Percentiles rank a stretch among this genome's conserved stretches.
These are phyloP conservation scores for Phascolomyces articulosus DNA, from an alignment of 371 early-diverging fungal genomes.

Conservation along the genomic window DNA sequence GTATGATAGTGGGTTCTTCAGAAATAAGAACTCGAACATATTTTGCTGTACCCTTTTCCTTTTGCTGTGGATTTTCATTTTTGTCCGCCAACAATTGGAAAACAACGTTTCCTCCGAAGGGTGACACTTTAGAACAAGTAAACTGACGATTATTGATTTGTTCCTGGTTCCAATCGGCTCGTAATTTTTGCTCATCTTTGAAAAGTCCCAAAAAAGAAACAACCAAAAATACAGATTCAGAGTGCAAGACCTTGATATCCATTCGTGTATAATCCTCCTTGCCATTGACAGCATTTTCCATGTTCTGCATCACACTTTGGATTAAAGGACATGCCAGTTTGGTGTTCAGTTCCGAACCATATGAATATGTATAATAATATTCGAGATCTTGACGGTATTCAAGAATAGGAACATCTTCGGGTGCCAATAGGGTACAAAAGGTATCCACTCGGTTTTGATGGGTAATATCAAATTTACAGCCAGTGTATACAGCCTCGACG, in stretches of 20 bases:
- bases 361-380: slow-evolving; percentile 37
- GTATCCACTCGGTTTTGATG: slow-evolving; percentile 20
- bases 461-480: slow-evolving; percentile 36
- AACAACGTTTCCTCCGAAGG: slow-evolving; percentile 10
- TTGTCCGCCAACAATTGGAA: slow-evolving; percentile 7
- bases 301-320: slow-evolving; percentile 22
- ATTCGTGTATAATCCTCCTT: slow-evolving; percentile 10
- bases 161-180: slow-evolving; percentile 5
- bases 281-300: slow-evolving; percentile 14
- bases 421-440: slow-evolving; percentile 36
- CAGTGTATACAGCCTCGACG: slow-evolving; percentile 25
- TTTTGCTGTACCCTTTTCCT: not conserved
- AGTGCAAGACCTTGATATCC: slow-evolving; percentile 35
- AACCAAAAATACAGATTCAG: slow-evolving; percentile 40
- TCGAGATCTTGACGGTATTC: slow-evolving; percentile 42
- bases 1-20: slow-evolving; percentile 11
- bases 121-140: slow-evolving; percentile 7
- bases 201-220: slow-evolving; percentile 32
- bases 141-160: slow-evolving; percentile 12
- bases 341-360: slow-evolving; percentile 33
- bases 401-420: slow-evolving; percentile 27
- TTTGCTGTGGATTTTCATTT: not conserved
- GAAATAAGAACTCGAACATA: slow-evolving; percentile 13
- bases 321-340: slow-evolving; percentile 32
- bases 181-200: slow-evolving; percentile 14